Conservation (phyloP, 2,329 filamentous ascomycete species). For the Cladosporium sphaerospermum region DNA sequence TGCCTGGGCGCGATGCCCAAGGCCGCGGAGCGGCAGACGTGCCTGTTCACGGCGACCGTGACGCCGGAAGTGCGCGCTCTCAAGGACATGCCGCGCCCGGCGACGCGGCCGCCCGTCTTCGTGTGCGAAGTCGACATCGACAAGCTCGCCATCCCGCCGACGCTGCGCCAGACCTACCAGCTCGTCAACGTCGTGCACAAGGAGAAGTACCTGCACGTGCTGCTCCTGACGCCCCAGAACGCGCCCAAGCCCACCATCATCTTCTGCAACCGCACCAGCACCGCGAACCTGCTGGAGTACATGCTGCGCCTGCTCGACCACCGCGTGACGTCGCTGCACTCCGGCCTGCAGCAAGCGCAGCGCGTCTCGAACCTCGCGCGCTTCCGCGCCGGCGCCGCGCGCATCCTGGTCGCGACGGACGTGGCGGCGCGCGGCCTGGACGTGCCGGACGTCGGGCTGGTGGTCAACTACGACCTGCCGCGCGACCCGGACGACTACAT, state of each 20-base stretch:
- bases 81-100: constrained; percentile 61
- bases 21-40: constrained; percentile 73
- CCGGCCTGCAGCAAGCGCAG: constrained; percentile 75
- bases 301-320: constrained; percentile 79
- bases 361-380: constrained; percentile 81
- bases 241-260: constrained; percentile 73
- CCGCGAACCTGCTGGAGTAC: constrained; percentile 83
- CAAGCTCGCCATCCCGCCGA: constrained; percentile 68
- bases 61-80: constrained; percentile 85
- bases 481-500: constrained; percentile 97
- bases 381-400: constrained; percentile 82
- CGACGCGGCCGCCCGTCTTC: constrained; percentile 70
- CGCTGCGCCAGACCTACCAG: constrained; percentile 76
- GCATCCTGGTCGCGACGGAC: constrained; percentile 89
- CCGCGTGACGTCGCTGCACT: constrained; percentile 86
- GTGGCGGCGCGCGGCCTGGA: constrained; percentile 91
- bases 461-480: constrained; percentile 93
- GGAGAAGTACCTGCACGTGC: constrained; percentile 87
- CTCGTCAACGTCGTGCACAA: constrained; percentile 87
- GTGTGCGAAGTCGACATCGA: constrained; percentile 79
- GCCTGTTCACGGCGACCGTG: constrained; percentile 93
- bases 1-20: constrained; percentile 78
- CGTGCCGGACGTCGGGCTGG: constrained; percentile 83
- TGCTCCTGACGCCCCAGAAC: constrained; percentile 75
- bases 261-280: constrained; percentile 88